phyloP scores from a whole-genome alignment of 176 grass and related monocot species.

The Carex scoparia region DNA sequence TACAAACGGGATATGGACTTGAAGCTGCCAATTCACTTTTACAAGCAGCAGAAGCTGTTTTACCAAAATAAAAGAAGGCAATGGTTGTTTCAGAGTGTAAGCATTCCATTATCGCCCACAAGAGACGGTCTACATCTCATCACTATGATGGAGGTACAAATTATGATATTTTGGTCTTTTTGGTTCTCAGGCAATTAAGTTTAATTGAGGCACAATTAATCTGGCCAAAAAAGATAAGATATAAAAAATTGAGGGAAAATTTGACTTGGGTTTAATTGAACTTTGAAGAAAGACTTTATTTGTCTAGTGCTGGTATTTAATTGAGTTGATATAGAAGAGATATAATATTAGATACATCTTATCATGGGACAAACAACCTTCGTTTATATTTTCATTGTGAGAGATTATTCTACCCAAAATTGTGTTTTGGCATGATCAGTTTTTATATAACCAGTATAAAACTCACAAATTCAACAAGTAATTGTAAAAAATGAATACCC shows the following conservation, averaged over 20 bases:
- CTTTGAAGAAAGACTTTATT: background rate
- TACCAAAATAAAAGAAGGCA: constrained; percentile 85
- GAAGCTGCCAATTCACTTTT: constrained; percentile 48
- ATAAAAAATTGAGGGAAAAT: background rate
- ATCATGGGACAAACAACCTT: background rate
- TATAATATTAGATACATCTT: background rate
- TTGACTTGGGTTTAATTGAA: background rate
- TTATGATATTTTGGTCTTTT: background rate
- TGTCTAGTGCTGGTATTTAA: background rate
- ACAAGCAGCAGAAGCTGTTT: constrained; percentile 47
- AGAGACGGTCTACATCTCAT: constrained; percentile 51
- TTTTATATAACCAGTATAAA: background rate
- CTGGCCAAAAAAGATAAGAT: background rate
- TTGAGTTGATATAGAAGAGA: background rate
- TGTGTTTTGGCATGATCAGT: background rate
- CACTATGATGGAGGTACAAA: constrained; percentile 39
- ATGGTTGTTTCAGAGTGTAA: constrained; percentile 72
- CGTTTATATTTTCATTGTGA: background rate
- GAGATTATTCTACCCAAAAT: background rate
- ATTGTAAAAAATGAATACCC: constrained; percentile 12
- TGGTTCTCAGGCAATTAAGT: constrained; percentile 3
- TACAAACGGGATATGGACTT: constrained; percentile 64
- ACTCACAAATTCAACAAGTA: background rate
- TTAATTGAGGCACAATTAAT: background rate
- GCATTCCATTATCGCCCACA: constrained; percentile 54